These are phyloP conservation scores for Nowakowskiella sp. DNA, from an alignment of 192 early-diverging fungal genomes.

Conservation along the genomic window DNA sequence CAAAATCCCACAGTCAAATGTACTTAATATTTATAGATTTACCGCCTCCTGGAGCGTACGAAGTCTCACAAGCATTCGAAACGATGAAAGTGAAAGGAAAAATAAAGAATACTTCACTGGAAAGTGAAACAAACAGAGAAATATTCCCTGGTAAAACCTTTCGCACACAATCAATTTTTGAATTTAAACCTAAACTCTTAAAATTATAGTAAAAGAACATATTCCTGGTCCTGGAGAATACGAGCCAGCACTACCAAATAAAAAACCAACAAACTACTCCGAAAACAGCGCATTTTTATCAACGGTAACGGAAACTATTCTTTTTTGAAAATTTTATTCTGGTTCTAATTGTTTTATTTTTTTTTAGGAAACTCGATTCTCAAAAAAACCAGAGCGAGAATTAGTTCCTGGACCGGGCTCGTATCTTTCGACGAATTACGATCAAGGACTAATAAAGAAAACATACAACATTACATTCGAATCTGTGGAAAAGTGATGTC, in stretches of 20 bases:
- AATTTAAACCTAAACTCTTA: background rate
- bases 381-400: constrained; percentile 2
- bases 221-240: constrained; percentile 45
- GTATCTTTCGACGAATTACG: constrained; percentile 32
- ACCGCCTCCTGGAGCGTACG: constrained; percentile 48
- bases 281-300: constrained; percentile 25
- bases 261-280: constrained; percentile 8
- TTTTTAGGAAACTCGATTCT: constrained; percentile 32
- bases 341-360: background rate
- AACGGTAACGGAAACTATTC: constrained; percentile 23
- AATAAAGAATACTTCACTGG: constrained; percentile 22
- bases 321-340: constrained; percentile 1
- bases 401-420: constrained; percentile 36
- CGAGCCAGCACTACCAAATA: constrained; percentile 14
- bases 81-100: constrained; percentile 24
- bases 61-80: constrained; percentile 36
- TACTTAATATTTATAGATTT: constrained; percentile 13
- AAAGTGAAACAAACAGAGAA: constrained; percentile 26
- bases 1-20: background rate
- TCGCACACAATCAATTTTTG: background rate
- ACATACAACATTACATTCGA: constrained; percentile 49
- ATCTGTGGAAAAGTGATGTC: too few species aligned
- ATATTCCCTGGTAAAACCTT: constrained; percentile 33
- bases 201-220: constrained; percentile 22
- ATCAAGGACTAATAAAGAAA: constrained; percentile 33